These are phyloP conservation scores for Sphagnum contortum DNA, from an alignment of 225 moss, liverwort and hornwort species.

Conservation along the genomic window DNA sequence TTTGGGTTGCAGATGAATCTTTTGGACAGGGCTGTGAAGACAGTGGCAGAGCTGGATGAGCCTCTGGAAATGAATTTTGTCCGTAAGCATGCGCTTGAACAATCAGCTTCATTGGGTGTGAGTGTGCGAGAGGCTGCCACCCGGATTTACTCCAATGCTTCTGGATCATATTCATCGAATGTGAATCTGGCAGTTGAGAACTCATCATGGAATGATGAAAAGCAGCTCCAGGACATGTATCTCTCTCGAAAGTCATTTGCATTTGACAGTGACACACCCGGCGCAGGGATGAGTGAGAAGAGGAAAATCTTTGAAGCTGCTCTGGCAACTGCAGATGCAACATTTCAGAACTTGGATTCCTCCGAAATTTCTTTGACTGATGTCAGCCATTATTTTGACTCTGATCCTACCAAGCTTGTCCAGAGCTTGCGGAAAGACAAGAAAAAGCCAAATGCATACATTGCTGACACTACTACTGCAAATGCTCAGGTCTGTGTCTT, in stretches of 20 bases:
- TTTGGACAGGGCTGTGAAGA: constrained; percentile 94
- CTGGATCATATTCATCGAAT: constrained; percentile 93
- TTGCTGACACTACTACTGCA: constrained; percentile 95
- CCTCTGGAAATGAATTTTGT: constrained; percentile 92
- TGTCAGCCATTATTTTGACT: constrained; percentile 97
- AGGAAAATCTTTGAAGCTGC: constrained; percentile 88
- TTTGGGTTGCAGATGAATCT: constrained; percentile 66
- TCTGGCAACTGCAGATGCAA: constrained; percentile 88
- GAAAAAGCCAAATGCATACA: constrained; percentile 77
- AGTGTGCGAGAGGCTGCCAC: constrained; percentile 82
- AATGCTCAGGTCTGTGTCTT: constrained; percentile 50
- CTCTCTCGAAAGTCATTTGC: constrained; percentile 91
- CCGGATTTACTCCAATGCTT: constrained; percentile 91
- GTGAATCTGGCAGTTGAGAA: constrained; percentile 96
- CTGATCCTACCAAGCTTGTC: constrained; percentile 95
- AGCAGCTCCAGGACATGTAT: constrained; percentile 98
- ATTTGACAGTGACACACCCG: constrained; percentile 91
- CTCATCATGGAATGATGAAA: constrained; percentile 97
- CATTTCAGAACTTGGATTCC: constrained; percentile 94
- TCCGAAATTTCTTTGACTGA: constrained; percentile 93
- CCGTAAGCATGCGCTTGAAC: constrained; percentile 87
- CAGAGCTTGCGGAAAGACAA: constrained; percentile 83
- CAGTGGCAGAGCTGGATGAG: constrained; percentile 94
- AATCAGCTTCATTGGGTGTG: constrained; percentile 60
- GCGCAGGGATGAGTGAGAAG: constrained; percentile 93